Percentiles rank a stretch among this genome's conserved stretches.
phyloP scores from a whole-genome alignment of 345 rosid genomes.

The Syzygium jambos region DNA sequence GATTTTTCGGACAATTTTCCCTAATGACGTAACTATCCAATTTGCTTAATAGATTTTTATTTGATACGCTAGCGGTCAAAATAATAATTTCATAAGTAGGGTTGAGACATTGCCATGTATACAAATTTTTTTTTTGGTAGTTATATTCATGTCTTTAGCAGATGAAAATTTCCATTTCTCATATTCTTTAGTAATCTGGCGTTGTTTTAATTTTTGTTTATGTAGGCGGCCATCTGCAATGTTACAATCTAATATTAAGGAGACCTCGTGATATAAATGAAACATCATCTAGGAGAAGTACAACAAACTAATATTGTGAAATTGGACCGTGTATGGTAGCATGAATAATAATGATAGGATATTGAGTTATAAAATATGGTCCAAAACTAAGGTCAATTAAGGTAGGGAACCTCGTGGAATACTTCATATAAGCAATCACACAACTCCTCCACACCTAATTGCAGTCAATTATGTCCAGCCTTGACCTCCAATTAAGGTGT shows the following conservation, averaged over 20 bases:
- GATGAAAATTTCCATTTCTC: no score
- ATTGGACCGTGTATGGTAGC: not conserved
- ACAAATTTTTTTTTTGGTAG: no score
- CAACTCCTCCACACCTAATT: not conserved
- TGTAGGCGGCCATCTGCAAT: not conserved
- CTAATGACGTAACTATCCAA: not conserved
- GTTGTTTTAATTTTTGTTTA: not conserved
- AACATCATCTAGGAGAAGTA: not conserved
- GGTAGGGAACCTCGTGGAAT: not conserved
- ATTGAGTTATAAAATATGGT: not conserved
- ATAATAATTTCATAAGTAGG: no score
- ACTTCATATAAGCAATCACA: not conserved
- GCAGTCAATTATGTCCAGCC: not conserved
- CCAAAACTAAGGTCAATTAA: not conserved
- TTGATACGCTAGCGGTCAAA: not conserved
- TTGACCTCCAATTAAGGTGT: not conserved
- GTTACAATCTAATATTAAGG: not conserved
- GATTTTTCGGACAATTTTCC: no score
- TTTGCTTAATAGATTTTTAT: no score
- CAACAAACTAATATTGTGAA: not conserved
- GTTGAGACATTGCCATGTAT: no score
- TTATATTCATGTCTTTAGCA: no score
- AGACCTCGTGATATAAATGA: not conserved
- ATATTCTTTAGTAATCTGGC: not conserved
- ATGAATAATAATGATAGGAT: not conserved